Evolutionary conservation across 176 grass and related monocot genomes (phyloP).

Genomic region (Chloris gayana): DNA sequence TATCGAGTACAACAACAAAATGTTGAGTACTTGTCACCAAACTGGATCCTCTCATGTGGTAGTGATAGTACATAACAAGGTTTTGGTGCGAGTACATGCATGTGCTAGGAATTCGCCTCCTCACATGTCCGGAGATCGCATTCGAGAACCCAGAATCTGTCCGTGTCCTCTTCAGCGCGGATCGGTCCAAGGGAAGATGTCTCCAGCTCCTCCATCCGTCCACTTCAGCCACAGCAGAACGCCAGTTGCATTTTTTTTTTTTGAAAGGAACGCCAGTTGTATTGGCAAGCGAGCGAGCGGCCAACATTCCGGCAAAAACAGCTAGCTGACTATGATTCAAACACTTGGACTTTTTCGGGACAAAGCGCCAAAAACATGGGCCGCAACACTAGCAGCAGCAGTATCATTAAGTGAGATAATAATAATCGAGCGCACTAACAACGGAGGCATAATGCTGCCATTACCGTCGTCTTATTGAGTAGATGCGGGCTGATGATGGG

Average conservation of each 20-base stretch:
- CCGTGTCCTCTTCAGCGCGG: too few species aligned
- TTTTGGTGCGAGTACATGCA: not conserved
- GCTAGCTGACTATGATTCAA: not conserved
- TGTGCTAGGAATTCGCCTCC: not conserved
- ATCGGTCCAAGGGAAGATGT: too few species aligned
- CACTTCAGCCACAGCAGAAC: not conserved
- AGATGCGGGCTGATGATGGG: not conserved
- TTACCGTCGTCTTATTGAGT: not conserved
- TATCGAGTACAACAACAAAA: too few species aligned
- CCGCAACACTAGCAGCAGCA: not conserved
- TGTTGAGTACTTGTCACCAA: too few species aligned
- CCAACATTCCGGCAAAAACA: not conserved
- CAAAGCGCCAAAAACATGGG: slow-evolving; percentile 14
- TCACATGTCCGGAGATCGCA: not conserved
- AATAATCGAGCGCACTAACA: not conserved
- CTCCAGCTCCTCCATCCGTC: too few species aligned
- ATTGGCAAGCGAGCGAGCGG: not conserved
- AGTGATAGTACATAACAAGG: not conserved
- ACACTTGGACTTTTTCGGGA: slow-evolving; percentile 19
- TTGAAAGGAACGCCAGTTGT: too few species aligned
- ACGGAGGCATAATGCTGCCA: not conserved
- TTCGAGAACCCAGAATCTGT: too few species aligned
- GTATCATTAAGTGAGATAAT: not conserved
- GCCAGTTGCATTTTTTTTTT: not conserved
- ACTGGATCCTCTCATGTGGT: too few species aligned